Conservation (phyloP, 805 yeast genomes). For the Deakozyma indianensis region DNA sequence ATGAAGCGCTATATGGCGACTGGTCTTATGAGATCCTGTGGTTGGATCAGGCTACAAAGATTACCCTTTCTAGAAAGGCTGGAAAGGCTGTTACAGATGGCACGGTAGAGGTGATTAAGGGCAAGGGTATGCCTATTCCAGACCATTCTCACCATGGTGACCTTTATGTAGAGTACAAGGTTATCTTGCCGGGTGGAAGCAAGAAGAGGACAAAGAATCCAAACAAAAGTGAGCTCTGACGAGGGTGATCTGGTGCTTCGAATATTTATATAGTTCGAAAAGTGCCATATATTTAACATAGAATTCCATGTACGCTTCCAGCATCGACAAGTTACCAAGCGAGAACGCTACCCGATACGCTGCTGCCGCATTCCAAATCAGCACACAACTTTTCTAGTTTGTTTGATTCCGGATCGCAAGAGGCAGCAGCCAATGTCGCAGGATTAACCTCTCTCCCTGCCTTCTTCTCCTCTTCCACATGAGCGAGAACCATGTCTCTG, state of each 20-base stretch:
- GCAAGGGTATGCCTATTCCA: conserved; percentile 73
- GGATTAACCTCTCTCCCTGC: conserved; percentile 38
- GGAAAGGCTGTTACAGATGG: conserved; percentile 49
- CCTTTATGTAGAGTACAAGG: conserved; percentile 31
- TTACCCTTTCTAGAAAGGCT: conserved; percentile 32
- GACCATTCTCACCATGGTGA: conserved; percentile 37
- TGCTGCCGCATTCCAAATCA: conserved; percentile 21
- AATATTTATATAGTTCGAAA: background rate
- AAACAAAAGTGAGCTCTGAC: conserved; percentile 3
- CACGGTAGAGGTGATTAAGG: conserved; percentile 54
- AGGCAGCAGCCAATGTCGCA: conserved; percentile 8
- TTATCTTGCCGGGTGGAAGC: conserved; percentile 18
- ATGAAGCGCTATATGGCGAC: conserved; percentile 65
- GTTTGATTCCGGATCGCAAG: conserved; percentile 20
- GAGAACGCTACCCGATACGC: background rate
- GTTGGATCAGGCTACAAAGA: conserved; percentile 43
- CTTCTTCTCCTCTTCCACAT: conserved; percentile 30
- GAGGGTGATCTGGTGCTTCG: background rate
- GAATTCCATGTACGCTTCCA: background rate
- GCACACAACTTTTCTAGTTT: conserved; percentile 27
- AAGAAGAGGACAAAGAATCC: background rate
- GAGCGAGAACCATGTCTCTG: conserved; percentile 42
- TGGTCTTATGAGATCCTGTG: conserved; percentile 61
- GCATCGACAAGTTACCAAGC: conserved; percentile 3
- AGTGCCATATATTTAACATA: background rate